Evolutionary conservation across 1,284 basidiomycete genomes (phyloP), one percentile per base, ranked within the genome.

Genomic region (Xerocomus nothofagi): DNA sequence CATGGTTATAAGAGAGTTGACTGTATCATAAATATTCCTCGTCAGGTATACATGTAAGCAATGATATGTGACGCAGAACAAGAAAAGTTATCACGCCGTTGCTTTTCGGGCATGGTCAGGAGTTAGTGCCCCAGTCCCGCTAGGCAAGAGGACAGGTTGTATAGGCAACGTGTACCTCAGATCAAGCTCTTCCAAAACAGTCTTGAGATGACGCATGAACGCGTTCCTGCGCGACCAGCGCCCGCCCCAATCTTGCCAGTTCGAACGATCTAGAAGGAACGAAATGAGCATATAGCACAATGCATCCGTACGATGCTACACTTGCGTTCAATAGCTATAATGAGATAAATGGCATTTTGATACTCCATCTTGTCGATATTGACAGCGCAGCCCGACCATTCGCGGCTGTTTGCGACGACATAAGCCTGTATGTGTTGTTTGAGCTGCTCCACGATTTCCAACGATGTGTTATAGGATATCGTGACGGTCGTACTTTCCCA

Each of bases 161-260:
- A 86, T 66, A 36, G 88, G 88, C 71, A 86, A 73, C 0, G 74
- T 78, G 65, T 91, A 91, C 27, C 72, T 73, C 52, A 91, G 71
- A 60, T 88, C 83, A 47, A 91, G 77, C 29, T 87, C 84, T 66
- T 90, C 87, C 42, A 89, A 71, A 15, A 82, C 66, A 5, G 70
- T 75, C 68, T 88, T 89, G 48, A 91, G 73, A 59, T 85, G 69
- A 45, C 83, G 78, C 84, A 90, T 88, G 66, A 89, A 86, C 24
- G 68, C 72, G 11, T 79, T 89, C 53, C 86, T 81, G 38, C 86
- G 79, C 10, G 71, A 73, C 86, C 84, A 91, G 49, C 89, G 77
- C 12, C 80, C 87, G 45, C 86, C 88, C 89, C 90, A 92, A 58
- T 91, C 88, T 66, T 92, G 90, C 89, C 89, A 92, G 64, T 91